Percentiles rank a stretch among this genome's conserved stretches.
phyloP scores from a whole-genome alignment of 768 basidiomycete species.

The Tubosaeta brunneosetosa region DNA sequence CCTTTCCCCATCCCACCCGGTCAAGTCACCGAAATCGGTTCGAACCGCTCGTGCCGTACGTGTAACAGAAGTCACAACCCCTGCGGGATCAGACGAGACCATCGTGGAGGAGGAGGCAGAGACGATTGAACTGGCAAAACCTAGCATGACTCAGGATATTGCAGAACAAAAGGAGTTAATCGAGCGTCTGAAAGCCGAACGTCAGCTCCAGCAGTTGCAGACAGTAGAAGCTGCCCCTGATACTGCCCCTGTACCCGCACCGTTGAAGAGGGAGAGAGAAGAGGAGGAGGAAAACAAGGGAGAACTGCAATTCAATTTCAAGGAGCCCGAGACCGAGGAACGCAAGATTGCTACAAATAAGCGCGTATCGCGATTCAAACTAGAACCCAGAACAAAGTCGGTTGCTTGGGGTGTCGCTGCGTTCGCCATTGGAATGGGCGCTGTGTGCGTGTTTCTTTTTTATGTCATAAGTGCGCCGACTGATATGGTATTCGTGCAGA shows the following conservation, averaged over 20 bases:
- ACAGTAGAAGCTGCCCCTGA: slow-evolving; percentile 14
- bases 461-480: background rate
- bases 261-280: slow-evolving; percentile 50
- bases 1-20: slow-evolving; percentile 19
- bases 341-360: slow-evolving; percentile 59
- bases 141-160: slow-evolving; percentile 67
- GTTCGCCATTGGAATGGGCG: slow-evolving; percentile 79
- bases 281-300: slow-evolving; percentile 38
- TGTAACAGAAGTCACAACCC: slow-evolving; percentile 36
- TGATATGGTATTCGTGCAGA: slow-evolving; percentile 26
- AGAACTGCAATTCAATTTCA: slow-evolving; percentile 56
- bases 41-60: slow-evolving; percentile 22
- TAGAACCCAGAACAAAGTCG: slow-evolving; percentile 67
- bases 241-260: slow-evolving; percentile 25
- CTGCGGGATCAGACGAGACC: slow-evolving; percentile 58
- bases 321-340: slow-evolving; percentile 60
- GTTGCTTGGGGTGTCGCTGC: slow-evolving; percentile 81
- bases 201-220: slow-evolving; percentile 34
- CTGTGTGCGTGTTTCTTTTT: slow-evolving; percentile 52
- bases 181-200: slow-evolving; percentile 61
- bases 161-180: slow-evolving; percentile 77
- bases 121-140: slow-evolving; percentile 51
- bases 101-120: slow-evolving; percentile 63
- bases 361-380: slow-evolving; percentile 49
- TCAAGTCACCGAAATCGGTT: slow-evolving; percentile 33